phyloP scores from a whole-genome alignment of 2,329 filamentous ascomycete genomes.

The Colletotrichum sp. region DNA sequence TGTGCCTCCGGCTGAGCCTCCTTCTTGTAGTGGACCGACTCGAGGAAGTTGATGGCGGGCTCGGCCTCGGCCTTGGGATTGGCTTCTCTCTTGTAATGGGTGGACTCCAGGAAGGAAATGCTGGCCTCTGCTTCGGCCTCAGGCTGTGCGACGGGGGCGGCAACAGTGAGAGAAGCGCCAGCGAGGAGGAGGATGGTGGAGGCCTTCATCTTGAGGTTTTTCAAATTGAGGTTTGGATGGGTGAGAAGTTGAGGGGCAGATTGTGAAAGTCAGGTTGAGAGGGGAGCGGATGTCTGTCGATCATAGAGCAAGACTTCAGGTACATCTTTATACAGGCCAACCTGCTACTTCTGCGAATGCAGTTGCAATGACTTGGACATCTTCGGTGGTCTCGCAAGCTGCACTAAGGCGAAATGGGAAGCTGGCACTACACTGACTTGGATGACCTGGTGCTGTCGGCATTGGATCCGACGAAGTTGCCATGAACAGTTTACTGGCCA shows the following conservation, averaged over 20 bases:
- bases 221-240: not conserved
- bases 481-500: not conserved
- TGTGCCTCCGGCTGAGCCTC: not conserved
- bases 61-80: not conserved
- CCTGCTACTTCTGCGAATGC: not conserved
- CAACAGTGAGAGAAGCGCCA: not conserved
- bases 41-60: not conserved
- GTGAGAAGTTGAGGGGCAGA: not conserved
- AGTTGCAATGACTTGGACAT: not conserved
- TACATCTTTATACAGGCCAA: not conserved
- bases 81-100: not conserved
- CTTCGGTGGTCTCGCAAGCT: not conserved
- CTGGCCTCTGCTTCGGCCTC: not conserved
- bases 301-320: not conserved
- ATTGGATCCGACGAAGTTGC: not conserved
- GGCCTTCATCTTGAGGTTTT: not conserved
- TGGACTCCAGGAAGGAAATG: not conserved
- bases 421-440: not conserved
- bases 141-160: not conserved
- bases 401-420: not conserved
- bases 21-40: constrained; percentile 4
- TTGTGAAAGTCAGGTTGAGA: not conserved
- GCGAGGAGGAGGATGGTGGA: not conserved
- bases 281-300: not conserved
- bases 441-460: not conserved